phyloP scores from a whole-genome alignment of 164 flowering plant genomes.

The Annona squamosa region DNA sequence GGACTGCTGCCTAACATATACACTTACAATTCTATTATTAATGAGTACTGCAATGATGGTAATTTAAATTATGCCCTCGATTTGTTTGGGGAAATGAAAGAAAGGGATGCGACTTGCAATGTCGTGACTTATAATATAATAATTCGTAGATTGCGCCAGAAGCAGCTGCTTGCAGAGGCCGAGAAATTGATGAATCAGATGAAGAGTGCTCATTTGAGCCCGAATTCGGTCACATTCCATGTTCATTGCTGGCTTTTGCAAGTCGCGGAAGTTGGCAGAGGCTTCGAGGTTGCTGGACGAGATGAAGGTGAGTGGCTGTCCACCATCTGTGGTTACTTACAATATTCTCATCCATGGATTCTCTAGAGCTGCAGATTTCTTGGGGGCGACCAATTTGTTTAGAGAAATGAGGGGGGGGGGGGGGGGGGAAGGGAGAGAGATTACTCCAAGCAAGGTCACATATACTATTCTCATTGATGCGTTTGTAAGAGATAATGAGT shows the following conservation, averaged over 20 bases:
- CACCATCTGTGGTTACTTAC: constrained; percentile 53
- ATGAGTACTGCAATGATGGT: constrained; percentile 39
- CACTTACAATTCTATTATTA: constrained; percentile 52
- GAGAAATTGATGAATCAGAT: constrained; percentile 37
- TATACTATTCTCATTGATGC: constrained; percentile 56
- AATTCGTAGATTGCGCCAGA: constrained; percentile 45
- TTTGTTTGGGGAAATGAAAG: constrained; percentile 63
- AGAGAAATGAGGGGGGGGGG: constrained; percentile 81
- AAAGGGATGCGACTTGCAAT: constrained; percentile 42
- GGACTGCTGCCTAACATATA: constrained; percentile 50
- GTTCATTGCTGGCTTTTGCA: constrained; percentile 53
- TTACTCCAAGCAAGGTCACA: constrained; percentile 53
- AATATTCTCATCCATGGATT: constrained; percentile 52
- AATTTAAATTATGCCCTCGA: constrained; percentile 29
- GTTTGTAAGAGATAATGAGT: constrained; percentile 36
- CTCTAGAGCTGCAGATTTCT: constrained; percentile 33
- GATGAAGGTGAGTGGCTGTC: constrained; percentile 39
- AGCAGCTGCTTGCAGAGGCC: constrained; percentile 32
- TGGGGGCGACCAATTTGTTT: constrained; percentile 25
- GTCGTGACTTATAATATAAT: constrained; percentile 59
- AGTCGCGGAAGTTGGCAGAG: constrained; percentile 35
- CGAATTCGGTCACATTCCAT: constrained; percentile 49
- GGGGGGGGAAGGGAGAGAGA: constrained; percentile 59
- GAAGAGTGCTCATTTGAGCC: constrained; percentile 36
- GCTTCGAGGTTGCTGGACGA: constrained; percentile 35